Evolutionary conservation across 176 grass and related monocot species (phyloP), one percentile per base, ranked within the genome.

Genomic region (Leersia perrieri): DNA sequence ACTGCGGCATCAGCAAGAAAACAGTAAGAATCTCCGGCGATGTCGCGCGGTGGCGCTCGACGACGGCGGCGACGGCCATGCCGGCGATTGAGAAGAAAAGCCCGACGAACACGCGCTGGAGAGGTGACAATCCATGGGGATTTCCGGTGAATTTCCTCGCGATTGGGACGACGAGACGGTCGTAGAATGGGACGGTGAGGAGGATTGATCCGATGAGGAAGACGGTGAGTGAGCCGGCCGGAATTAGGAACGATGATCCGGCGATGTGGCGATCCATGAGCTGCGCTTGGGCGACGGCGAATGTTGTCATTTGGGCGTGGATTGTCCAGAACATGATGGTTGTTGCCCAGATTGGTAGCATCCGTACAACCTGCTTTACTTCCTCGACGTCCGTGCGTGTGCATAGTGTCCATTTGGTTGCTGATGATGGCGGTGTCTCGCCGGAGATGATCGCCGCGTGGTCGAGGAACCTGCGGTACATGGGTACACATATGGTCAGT

Each of bases 171-270:
- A 99, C 22, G 34, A 95, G 33, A 68, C 93, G 90, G 72, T 95
- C 96, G 83, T 95, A 99, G 38, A 99, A 2, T 13, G 96, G 96
- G 3, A 99, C 90, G 35, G 92, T 93, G 51, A 99, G 75, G 31
- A 99, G 86, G 89, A 95, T 99, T 79, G 96, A 93, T n/a, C 86
- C 90, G 76, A 99, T 90, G 33, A 99, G 87, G 81, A 99, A 99
- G 26, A 95, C 92, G 64, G 92, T 99, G 78, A 99, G 88, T 5
- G 96, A 95, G 8, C 90, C 96, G 0, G 96, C 92, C 0, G 96
- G 96, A 84, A 99, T 99, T 36, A 87, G 67, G 68, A 99, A 99
- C 0, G 63, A 62, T 0, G 86, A 87, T 67, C 33, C 68, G 10
- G 84, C 96, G 70, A 99, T 7, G 85, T 49, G 68, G 15, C 96